phyloP scores from a whole-genome alignment of 371 early-diverging fungal species.

The Mucor ambiguus region DNA sequence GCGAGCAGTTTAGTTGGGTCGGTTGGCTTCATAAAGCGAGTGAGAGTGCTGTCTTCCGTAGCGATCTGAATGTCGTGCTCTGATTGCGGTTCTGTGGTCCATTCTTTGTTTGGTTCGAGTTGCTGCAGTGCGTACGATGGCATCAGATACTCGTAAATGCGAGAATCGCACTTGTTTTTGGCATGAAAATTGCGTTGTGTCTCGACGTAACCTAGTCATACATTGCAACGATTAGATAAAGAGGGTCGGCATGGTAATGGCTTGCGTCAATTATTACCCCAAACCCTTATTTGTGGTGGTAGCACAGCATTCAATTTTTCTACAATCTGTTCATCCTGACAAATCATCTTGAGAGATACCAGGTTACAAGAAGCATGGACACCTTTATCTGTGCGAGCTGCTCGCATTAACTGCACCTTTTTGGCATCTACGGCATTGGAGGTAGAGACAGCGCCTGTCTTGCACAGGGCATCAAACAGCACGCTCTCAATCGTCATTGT shows the following conservation, averaged over 20 bases:
- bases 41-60: slow-evolving; percentile 33
- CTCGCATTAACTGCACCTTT: slow-evolving; percentile 81
- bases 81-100: slow-evolving; percentile 12
- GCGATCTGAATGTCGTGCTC: slow-evolving; percentile 33
- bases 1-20: slow-evolving; percentile 52
- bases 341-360: slow-evolving; percentile 88
- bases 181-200: slow-evolving; percentile 86
- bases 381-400: slow-evolving; percentile 99
- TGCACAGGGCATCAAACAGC: slow-evolving; percentile 75
- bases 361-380: slow-evolving; percentile 99
- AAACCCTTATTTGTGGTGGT: slow-evolving; percentile 84
- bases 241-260: too few relatives aligned
- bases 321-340: slow-evolving; percentile 69
- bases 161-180: slow-evolving; percentile 88
- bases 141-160: slow-evolving; percentile 97
- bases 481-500: slow-evolving; percentile 82
- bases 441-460: slow-evolving; percentile 75
- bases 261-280: too few relatives aligned
- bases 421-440: slow-evolving; percentile 76
- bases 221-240: background rate
- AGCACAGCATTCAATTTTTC: slow-evolving; percentile 74
- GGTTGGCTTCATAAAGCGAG: slow-evolving; percentile 38
- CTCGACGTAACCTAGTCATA: slow-evolving; percentile 61
- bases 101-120: slow-evolving; percentile 20
- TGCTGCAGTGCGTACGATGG: slow-evolving; percentile 88